Evolutionary conservation across 805 yeast species (phyloP), one percentile per base, ranked within the genome.

Genomic region (Wickerhamiella bombiphila): DNA sequence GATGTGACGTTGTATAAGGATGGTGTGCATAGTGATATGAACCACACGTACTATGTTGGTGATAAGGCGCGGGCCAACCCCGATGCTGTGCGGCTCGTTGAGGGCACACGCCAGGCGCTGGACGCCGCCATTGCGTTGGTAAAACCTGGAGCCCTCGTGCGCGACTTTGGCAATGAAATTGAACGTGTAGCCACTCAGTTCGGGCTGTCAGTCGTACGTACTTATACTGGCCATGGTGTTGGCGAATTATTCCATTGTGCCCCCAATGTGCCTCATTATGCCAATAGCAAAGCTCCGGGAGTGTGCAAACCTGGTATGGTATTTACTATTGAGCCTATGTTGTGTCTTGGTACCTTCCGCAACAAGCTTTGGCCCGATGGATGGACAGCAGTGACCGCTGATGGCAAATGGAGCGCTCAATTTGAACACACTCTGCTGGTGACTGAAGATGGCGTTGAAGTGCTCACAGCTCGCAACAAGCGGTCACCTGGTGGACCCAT

Each of bases 311-410:
- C 94, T 17, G 98, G 98, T 17, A 80, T 86, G 78, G 83, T 81
- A 11, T 91, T 91, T 66, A 91, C 98, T 17, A 82, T 91, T 41
- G 98, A 91, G 61, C 98, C 98, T 33, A 91, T 91, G 98, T 72
- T 91, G 48, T 80, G 82, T 55, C 64, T 75, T 46, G 98, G 98
- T 6, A 63, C 78, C 0, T 78, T 72, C 63, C 72, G 72, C 53
- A 97, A 86, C 58, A 60, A 70, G 42, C 65, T 75, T 40, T 91
- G 98, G 98, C 98, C 98, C 2, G 98, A 91, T 58, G 80, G 82
- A 58, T 91, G 98, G 98, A 91, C 98, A 4, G 73, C 93, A 1
- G 72, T 73, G 14, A 91, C 98, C 14, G 75, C 74, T 29, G 98
- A 91, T 55, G 98, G 98, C 38, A 72, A 73, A 53, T 65, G 71